These are phyloP conservation scores for Astrothelium subdiscretum DNA, from an alignment of 495 filamentous ascomycete species.

Conservation along the genomic window DNA sequence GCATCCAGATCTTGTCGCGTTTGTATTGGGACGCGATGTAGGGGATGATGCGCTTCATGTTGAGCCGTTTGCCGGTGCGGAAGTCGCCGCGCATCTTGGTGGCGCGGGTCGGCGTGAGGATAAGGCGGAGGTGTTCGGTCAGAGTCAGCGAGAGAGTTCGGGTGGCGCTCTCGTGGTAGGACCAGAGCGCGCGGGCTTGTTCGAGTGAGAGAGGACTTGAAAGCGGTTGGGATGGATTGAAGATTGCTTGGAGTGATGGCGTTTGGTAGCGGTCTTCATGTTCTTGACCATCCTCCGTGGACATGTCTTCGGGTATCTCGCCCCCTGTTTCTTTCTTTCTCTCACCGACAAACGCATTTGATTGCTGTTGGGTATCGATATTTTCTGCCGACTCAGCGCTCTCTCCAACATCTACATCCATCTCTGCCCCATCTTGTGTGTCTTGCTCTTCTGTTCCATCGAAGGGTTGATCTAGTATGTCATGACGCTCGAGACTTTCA, in stretches of 20 bases:
- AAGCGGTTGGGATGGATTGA: conserved; percentile 33
- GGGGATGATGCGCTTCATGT: conserved; percentile 97
- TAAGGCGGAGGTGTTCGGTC: conserved; percentile 87
- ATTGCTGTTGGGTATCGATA: neutral
- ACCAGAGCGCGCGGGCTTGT: conserved; percentile 74
- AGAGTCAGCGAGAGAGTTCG: conserved; percentile 75
- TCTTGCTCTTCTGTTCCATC: conserved; percentile 47
- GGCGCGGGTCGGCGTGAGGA: conserved; percentile 84
- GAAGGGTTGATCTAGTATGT: conserved; percentile 43
- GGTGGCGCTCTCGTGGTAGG: conserved; percentile 68
- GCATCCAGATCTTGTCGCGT: conserved; percentile 99
- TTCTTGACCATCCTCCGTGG: conserved; percentile 38
- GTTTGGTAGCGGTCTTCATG: conserved; percentile 63
- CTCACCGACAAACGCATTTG: conserved; percentile 15
- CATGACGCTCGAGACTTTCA: conserved; percentile 53
- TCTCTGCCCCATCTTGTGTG: conserved; percentile 35
- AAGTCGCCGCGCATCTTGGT: conserved; percentile 96
- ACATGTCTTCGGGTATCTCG: conserved; percentile 5
- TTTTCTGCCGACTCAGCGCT: neutral
- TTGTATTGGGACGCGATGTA: conserved; percentile 97
- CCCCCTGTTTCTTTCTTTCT: conserved; percentile 3
- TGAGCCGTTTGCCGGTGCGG: conserved; percentile 94
- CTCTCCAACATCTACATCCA: conserved; percentile 26
- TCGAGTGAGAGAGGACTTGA: conserved; percentile 27
- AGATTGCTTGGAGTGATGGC: conserved; percentile 47